A percentile compares a stretch with the other conserved stretches of the same genome.
These are phyloP conservation scores for Akanthomyces uredinophilus DNA, from an alignment of 2,329 filamentous ascomycete species.

Conservation along the genomic window DNA sequence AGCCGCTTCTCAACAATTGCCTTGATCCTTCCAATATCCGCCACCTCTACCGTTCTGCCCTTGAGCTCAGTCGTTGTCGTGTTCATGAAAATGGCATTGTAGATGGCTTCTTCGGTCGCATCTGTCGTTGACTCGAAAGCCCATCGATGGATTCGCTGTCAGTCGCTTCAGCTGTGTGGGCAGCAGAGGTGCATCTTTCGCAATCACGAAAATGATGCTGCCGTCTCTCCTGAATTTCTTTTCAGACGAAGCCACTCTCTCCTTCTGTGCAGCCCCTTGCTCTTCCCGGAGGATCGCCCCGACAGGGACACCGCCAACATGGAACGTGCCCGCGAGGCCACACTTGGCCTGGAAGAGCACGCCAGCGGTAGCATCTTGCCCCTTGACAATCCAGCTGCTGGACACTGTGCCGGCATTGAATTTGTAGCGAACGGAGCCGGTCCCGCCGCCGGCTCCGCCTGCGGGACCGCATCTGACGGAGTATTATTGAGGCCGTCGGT, in stretches of 20 bases:
- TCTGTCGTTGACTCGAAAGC: conserved; percentile 57
- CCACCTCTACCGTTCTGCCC: conserved; percentile 43
- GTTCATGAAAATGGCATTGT: conserved; percentile 59
- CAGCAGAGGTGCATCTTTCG: conserved; percentile 28
- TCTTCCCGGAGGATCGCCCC: conserved; percentile 50
- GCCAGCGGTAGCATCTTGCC: conserved; percentile 46
- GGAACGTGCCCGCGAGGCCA: conserved; percentile 50
- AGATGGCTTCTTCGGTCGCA: conserved; percentile 60
- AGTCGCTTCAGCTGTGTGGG: conserved; percentile 33
- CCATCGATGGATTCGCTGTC: conserved; percentile 57
- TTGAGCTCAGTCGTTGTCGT: conserved; percentile 52
- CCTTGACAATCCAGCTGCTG: conserved; percentile 51
- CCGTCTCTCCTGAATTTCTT: conserved; percentile 29
- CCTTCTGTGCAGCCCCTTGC: conserved; percentile 18
- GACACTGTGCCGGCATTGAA: conserved; percentile 65
- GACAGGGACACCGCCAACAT: conserved; percentile 56
- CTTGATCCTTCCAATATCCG: conserved; percentile 43
- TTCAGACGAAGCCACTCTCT: conserved; percentile 15
- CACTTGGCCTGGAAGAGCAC: conserved; percentile 64
- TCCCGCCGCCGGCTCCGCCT: conserved; percentile 62
- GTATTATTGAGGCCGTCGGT: conserved; percentile 49
- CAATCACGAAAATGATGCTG: conserved; percentile 31
- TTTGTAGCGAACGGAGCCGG: conserved; percentile 61
- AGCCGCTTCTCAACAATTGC: conserved; percentile 38
- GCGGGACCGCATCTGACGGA: conserved; percentile 48